Base-by-base conservation (phyloP, 148 eudicot species). In the Rhododendron ferrugineum region DNA sequence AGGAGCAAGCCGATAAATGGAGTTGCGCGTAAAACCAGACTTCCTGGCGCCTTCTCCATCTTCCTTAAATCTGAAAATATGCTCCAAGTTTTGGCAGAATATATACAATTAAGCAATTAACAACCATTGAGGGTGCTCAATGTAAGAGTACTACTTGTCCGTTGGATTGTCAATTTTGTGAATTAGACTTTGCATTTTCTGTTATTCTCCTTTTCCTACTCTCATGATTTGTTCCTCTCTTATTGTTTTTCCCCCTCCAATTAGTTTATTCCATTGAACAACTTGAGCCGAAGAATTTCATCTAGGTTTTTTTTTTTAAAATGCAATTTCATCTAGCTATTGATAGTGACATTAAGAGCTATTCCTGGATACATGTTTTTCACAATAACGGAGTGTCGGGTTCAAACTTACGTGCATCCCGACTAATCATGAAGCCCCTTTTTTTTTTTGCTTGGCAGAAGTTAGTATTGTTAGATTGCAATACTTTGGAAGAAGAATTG, bases 1-100 rank as follows among this genome's bases (percentile, higher is more conserved):
- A 82, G 30, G 10, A 82, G 32, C 50, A 60, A 18, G 83, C 16
- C 22, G 15, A 81, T 22, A 7, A 81, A 22, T 23, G 73, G 83
- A 82, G 74, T 23, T 62, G 52, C 36, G 14, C 52, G 26, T 30
- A n/a, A 58, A 23, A 58, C 32, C 36, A 62, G 74, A 8, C 84
- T 58, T 62, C 84, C n/a, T 5, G 36, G 28, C 74, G 36, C 84
- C 84, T 80, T 34, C 83, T 37, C 23, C 84, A 60, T 58, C 36
- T 47, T 52, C 42, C 50, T 9, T 16, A 76, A 26, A 64, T 44
- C 56, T 15, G 3, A 26, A 42, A 2, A n/a, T 23, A 18, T 18
- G 64, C 56, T 40, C 64, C 54, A 64, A 40, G 13, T 64, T 36
- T 16, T 64, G 64, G 32, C 66, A 16, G 42, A 54, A 16, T 22